Base-by-base conservation (phyloP, 306 rosid species). In the Vigna radiata region DNA sequence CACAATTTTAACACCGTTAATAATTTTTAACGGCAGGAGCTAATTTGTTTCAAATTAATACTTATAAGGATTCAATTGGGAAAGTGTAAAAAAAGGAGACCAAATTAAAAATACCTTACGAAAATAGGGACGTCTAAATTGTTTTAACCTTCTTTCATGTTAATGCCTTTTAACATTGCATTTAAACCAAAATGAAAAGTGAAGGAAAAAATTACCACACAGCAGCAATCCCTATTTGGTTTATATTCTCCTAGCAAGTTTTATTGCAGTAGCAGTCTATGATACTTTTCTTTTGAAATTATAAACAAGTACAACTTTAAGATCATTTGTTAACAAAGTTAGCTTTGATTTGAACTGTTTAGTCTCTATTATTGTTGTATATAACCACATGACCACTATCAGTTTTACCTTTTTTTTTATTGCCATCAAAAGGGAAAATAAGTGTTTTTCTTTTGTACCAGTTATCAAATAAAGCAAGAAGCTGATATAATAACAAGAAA, bases 121-220 rank as follows among this genome's bases (percentile, higher is more conserved):
- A n/a, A n/a, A n/a, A n/a, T n/a, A n/a, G n/a, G n/a, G n/a, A n/a
- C n/a, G n/a, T n/a, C n/a, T n/a, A n/a, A n/a, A n/a, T n/a, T n/a
- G n/a, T n/a, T n/a, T n/a, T n/a, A n/a, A n/a, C n/a, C n/a, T 75
- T 75, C 27, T 82, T 76, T 82, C 46, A 79, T 68, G 72, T 2
- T 29, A 33, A 50, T 59, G 69, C 52, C 79, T 72, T 83, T 82
- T 67, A 53, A 23, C 80, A 37, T 41, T 16, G 21, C 21, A 67
- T 43, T 12, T 44, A 31, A 66, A 63, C 48, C n/a, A 77, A 79
- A 65, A 66, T 79, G 55, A 52, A 72, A 79, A 72, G 69, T 3
- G 7, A 41, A 53, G 70, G 56, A 43, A 72, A 73, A 61, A 82
- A 77, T 49, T 18, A 74, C 77, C 80, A 83, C 54, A 59, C 65